These are phyloP conservation scores for Penicillium canariense DNA, from an alignment of 495 filamentous ascomycete genomes.

Conservation along the genomic window DNA sequence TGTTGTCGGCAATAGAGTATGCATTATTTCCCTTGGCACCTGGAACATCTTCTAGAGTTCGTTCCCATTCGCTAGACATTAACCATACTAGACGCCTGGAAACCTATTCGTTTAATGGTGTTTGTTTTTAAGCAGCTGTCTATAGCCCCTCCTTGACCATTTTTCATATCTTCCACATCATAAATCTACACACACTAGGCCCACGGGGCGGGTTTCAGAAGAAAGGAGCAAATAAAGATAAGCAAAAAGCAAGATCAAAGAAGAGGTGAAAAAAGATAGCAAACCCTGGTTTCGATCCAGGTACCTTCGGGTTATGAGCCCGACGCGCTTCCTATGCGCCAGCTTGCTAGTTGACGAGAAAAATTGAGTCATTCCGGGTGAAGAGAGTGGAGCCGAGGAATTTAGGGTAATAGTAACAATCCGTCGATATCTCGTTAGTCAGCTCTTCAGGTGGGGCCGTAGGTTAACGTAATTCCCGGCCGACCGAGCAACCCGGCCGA, in stretches of 20 bases:
- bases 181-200: too few species aligned
- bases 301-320: conserved; percentile 8
- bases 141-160: too few species aligned
- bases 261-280: not conserved
- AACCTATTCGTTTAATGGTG: too few species aligned
- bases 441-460: too few species aligned
- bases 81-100: too few species aligned
- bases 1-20: not conserved
- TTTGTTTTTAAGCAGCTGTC: too few species aligned
- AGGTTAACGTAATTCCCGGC: too few species aligned
- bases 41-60: not conserved
- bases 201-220: too few species aligned
- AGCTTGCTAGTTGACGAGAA: conserved; percentile 1
- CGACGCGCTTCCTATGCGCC: conserved; percentile 7
- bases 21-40: not conserved
- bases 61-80: too few species aligned
- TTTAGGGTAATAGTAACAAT: not conserved
- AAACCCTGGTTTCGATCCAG: conserved; percentile 7
- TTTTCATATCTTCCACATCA: too few species aligned
- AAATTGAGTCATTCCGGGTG: not conserved
- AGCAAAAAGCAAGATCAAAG: not conserved
- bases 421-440: too few species aligned
- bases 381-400: not conserved
- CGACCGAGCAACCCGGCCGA: too few species aligned
- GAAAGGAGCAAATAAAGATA: not conserved